Evolutionary conservation across 1,139 yeast genomes (phyloP).

Genomic region (Taphrina pruni): DNA sequence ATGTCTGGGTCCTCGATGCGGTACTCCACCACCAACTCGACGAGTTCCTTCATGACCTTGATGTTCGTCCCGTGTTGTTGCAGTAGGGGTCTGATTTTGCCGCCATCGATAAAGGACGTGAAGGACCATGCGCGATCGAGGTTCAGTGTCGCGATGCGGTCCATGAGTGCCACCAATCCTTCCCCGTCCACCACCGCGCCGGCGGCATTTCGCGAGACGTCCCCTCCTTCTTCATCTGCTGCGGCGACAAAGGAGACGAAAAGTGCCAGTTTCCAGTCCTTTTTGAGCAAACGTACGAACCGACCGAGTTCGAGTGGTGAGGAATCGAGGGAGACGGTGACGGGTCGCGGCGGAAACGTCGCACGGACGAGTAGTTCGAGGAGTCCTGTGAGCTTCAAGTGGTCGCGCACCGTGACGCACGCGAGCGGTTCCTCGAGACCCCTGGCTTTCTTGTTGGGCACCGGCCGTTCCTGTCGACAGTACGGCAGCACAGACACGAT

Average conservation of each 20-base stretch:
- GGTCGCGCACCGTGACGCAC: conserved; percentile 30
- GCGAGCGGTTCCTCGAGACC: conserved; percentile 27
- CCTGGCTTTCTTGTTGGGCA: conserved; percentile 21
- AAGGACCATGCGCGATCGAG: conserved; percentile 22
- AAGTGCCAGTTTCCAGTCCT: conserved; percentile 32
- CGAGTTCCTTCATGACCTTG: conserved; percentile 36
- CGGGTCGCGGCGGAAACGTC: conserved; percentile 21
- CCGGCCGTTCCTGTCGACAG: conserved; percentile 7
- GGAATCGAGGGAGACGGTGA: not conserved
- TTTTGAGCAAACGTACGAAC: conserved; percentile 14
- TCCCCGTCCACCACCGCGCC: not conserved
- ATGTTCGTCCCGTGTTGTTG: conserved; percentile 4
- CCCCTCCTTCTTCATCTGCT: not conserved
- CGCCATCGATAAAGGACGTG: conserved; percentile 28
- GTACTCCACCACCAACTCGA: conserved; percentile 27
- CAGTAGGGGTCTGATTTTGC: conserved; percentile 29
- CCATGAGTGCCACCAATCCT: conserved; percentile 4
- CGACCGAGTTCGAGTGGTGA: conserved; percentile 16
- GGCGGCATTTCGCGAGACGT: not conserved
- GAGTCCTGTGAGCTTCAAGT: conserved; percentile 29
- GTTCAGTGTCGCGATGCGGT: conserved; percentile 3
- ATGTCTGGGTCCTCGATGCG: conserved; percentile 19
- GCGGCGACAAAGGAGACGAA: conserved; percentile 6
- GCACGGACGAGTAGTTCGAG: conserved; percentile 19
- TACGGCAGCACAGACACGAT: conserved; percentile 28